phyloP scores from a whole-genome alignment of 495 filamentous ascomycete genomes.

The Niebla homalea region DNA sequence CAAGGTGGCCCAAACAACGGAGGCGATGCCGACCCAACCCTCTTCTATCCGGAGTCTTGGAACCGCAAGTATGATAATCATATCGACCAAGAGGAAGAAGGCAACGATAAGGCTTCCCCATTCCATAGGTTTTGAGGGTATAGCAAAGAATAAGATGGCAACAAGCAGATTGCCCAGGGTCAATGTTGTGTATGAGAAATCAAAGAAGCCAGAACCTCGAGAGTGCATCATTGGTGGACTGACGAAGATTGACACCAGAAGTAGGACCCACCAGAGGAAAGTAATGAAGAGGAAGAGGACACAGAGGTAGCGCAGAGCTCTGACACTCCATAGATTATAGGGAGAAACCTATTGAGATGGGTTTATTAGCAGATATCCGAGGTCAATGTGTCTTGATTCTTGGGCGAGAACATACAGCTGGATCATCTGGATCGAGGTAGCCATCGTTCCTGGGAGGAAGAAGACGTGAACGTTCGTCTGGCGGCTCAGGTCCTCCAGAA shows the following conservation, averaged over 20 bases:
- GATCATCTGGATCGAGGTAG: conserved; percentile 85
- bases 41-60: conserved; percentile 65
- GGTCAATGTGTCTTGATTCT: not conserved
- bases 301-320: conserved; percentile 59
- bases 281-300: conserved; percentile 58
- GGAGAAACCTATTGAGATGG: conserved; percentile 58
- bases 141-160: conserved; percentile 73
- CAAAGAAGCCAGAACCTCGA: conserved; percentile 81
- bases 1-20: conserved; percentile 60
- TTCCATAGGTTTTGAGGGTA: conserved; percentile 64
- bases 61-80: conserved; percentile 64
- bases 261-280: conserved; percentile 82
- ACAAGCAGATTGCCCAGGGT: conserved; percentile 59
- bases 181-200: conserved; percentile 66
- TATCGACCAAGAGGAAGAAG: conserved; percentile 62
- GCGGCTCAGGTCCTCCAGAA: conserved; percentile 25
- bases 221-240: conserved; percentile 74
- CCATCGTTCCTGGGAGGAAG: conserved; percentile 47
- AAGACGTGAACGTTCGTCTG: conserved; percentile 65
- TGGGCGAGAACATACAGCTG: conserved; percentile 48
- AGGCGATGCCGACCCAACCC: conserved; percentile 77
- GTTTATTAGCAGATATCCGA: conserved; percentile 3
- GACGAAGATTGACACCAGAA: conserved; percentile 76
- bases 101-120: conserved; percentile 52
- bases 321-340: conserved; percentile 86